Percentiles rank a stretch among this genome's conserved stretches.
phyloP scores from a whole-genome alignment of 495 filamentous ascomycete species.

The Astrothelium subdiscretum region DNA sequence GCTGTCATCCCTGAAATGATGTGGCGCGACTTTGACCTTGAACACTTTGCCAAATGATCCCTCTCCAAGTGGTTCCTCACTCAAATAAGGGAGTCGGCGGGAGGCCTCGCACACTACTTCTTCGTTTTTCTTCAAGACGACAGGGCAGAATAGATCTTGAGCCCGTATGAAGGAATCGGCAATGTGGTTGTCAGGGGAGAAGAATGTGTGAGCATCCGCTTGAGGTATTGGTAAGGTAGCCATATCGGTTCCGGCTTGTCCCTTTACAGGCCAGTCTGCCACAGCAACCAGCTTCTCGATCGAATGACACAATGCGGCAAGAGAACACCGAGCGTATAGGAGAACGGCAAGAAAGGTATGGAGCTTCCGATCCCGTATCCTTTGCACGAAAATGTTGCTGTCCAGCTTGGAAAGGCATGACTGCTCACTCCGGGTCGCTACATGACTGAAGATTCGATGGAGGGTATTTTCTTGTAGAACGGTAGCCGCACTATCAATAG shows the following conservation, averaged over 20 bases:
- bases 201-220: background rate
- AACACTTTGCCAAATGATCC: background rate
- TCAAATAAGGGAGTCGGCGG: background rate
- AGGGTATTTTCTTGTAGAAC: too few species aligned
- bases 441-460: too few species aligned
- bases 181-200: background rate
- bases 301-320: background rate
- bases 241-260: background rate
- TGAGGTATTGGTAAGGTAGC: background rate
- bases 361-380: background rate
- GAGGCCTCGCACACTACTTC: background rate
- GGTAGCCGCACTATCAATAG: too few species aligned
- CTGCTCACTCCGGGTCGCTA: too few species aligned
- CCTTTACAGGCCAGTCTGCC: background rate
- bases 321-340: background rate
- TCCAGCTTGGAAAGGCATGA: background rate
- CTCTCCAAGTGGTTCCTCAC: background rate
- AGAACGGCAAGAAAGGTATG: background rate
- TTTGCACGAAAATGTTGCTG: background rate
- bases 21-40: background rate
- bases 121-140: background rate
- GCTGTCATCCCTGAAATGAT: background rate
- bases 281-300: background rate
- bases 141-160: background rate
- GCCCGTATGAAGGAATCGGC: background rate